Evolutionary conservation across 179 eudicot species (phyloP).

Genomic region (Spergularia azorica): DNA sequence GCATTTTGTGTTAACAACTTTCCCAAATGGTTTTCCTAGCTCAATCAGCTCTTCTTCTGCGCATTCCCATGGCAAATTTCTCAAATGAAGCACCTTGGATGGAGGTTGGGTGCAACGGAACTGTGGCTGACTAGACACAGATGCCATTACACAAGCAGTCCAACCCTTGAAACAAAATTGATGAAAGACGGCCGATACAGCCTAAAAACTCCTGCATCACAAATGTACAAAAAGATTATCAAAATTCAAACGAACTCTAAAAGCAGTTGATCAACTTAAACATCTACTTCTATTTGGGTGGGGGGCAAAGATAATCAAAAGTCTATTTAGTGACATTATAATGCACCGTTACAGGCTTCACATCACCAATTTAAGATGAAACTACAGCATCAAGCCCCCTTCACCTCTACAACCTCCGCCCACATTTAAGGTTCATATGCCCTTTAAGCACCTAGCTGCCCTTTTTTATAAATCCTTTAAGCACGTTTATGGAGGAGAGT

Average conservation of each 20-base stretch:
- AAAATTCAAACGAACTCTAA: neutral
- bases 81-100: conserved; percentile 96
- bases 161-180: neutral
- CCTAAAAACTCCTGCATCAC: conserved; percentile 16
- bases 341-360: too few relatives aligned
- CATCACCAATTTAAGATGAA: too few relatives aligned
- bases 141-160: conserved; percentile 57
- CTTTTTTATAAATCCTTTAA: too few relatives aligned
- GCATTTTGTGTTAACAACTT: conserved; percentile 97
- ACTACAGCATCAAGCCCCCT: too few relatives aligned
- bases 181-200: neutral
- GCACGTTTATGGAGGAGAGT: too few relatives aligned
- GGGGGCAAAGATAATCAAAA: too few relatives aligned
- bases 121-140: conserved; percentile 97
- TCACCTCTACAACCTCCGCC: too few relatives aligned
- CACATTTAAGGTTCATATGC: too few relatives aligned
- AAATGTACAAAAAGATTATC: neutral
- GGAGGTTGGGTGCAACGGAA: conserved; percentile 98
- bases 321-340: too few relatives aligned
- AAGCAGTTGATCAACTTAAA: too few relatives aligned
- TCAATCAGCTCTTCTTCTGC: conserved; percentile 91
- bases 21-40: conserved; percentile 94
- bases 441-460: too few relatives aligned
- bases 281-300: too few relatives aligned
- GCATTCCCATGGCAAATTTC: conserved; percentile 99